These are phyloP conservation scores for Cystobasidium ongulense DNA, from an alignment of 768 basidiomycete genomes.

Conservation along the genomic window DNA sequence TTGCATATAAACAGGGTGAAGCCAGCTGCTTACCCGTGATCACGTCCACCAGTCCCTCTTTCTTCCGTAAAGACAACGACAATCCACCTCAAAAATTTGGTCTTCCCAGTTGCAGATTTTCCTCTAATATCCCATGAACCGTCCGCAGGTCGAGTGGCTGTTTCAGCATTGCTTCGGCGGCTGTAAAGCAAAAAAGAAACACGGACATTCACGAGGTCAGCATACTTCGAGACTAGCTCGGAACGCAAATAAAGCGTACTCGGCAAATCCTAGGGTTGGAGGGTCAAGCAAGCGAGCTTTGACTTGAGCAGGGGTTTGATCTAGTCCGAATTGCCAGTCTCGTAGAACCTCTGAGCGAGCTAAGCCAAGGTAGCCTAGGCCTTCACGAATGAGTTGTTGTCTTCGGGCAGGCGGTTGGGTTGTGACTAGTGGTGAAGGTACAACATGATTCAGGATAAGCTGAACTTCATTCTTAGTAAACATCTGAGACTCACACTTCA, in stretches of 20 bases:
- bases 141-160: slow-evolving; percentile 10
- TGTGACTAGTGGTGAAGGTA: slow-evolving; percentile 10
- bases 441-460: too few relatives aligned
- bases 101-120: not conserved
- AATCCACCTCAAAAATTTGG: slow-evolving; percentile 15
- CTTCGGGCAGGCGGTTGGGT: slow-evolving; percentile 20
- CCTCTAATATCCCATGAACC: slow-evolving; percentile 32
- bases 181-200: not conserved
- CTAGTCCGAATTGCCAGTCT: slow-evolving; percentile 22
- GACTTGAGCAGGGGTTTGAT: slow-evolving; percentile 18
- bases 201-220: too few relatives aligned
- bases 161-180: not conserved
- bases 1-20: not conserved
- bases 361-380: slow-evolving; percentile 18
- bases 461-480: too few relatives aligned
- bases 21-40: slow-evolving; percentile 4
- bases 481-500: slow-evolving; percentile 24
- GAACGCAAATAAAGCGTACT: not conserved
- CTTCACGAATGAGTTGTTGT: slow-evolving; percentile 9
- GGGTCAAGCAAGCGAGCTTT: slow-evolving; percentile 24
- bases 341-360: slow-evolving; percentile 8
- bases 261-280: slow-evolving; percentile 17
- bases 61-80: slow-evolving; percentile 33
- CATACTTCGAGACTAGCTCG: not conserved
- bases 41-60: not conserved